These are phyloP conservation scores for Phytopythium oedochilum DNA, from an alignment of 352 stramenopile genomes.

Conservation along the genomic window DNA sequence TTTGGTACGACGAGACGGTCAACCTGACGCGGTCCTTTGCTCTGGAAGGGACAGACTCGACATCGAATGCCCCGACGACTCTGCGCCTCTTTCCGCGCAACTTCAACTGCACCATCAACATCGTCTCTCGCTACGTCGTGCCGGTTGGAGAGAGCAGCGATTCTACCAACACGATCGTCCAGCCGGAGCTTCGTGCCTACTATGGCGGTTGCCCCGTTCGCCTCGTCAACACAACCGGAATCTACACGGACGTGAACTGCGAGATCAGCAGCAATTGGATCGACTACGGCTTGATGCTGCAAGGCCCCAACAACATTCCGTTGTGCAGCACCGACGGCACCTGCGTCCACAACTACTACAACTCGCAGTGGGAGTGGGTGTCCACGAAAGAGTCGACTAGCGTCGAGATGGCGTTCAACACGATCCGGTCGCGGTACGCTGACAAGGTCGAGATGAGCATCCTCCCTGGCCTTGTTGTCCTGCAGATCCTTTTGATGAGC, in stretches of 20 bases:
- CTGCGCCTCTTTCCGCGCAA: slow-evolving; percentile 31
- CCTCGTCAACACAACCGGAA: slow-evolving; percentile 15
- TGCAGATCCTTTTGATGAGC: slow-evolving; percentile 9
- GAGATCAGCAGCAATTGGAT: slow-evolving; percentile 12
- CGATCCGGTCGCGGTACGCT: slow-evolving; percentile 2
- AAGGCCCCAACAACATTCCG: slow-evolving; percentile 19
- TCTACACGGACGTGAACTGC: slow-evolving; percentile 17
- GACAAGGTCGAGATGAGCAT: slow-evolving; percentile 5
- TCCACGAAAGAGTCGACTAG: slow-evolving; percentile 1
- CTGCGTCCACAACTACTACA: slow-evolving; percentile 29
- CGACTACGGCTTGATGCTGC: slow-evolving; percentile 24
- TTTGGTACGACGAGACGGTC: background rate
- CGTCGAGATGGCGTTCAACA: slow-evolving; percentile 5
- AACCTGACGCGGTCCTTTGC: slow-evolving; percentile 1
- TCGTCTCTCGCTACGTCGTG: slow-evolving; percentile 1
- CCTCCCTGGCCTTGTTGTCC: slow-evolving; percentile 1
- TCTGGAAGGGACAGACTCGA: slow-evolving; percentile 2
- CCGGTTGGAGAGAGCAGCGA: background rate
- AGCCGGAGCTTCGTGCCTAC: slow-evolving; percentile 20
- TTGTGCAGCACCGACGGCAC: slow-evolving; percentile 15
- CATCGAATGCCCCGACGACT: slow-evolving; percentile 1
- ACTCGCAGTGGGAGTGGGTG: slow-evolving; percentile 24
- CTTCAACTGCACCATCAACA: slow-evolving; percentile 13
- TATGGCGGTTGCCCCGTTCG: slow-evolving; percentile 17
- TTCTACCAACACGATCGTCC: slow-evolving; percentile 9